phyloP scores from a whole-genome alignment of 164 flowering plant genomes.

The Macadamia tetraphylla region DNA sequence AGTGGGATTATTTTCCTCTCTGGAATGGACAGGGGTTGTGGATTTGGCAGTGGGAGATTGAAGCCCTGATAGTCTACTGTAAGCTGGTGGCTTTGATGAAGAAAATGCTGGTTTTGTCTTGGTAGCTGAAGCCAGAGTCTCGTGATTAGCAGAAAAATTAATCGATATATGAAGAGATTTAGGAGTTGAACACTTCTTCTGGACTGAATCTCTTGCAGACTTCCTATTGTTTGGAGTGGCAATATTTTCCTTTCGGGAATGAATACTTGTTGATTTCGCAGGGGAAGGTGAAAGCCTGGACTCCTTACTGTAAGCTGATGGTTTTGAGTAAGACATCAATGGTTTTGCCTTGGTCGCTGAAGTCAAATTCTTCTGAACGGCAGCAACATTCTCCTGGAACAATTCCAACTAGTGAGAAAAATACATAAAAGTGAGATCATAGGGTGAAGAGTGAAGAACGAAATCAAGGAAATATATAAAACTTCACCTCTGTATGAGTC shows the following conservation, averaged over 20 bases:
- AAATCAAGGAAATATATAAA: too few relatives aligned
- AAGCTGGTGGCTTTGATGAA: constrained; percentile 20
- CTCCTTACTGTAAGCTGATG: constrained; percentile 12
- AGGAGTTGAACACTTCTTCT: constrained; percentile 12
- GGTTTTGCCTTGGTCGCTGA: constrained; percentile 18
- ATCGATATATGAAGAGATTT: constrained; percentile 14
- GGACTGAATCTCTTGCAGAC: constrained; percentile 5
- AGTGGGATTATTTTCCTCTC: constrained; percentile 23
- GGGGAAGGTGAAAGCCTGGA: constrained; percentile 21
- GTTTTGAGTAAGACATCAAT: constrained; percentile 7
- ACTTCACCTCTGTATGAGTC: constrained; percentile 21
- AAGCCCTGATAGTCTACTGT: constrained; percentile 25
- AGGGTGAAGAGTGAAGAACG: not conserved
- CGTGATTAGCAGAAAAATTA: constrained; percentile 16
- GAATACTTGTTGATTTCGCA: constrained; percentile 13
- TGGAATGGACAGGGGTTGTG: constrained; percentile 17
- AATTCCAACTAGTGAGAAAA: constrained; percentile 2
- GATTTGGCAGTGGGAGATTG: constrained; percentile 25
- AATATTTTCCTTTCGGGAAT: constrained; percentile 14
- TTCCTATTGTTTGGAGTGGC: constrained; percentile 16
- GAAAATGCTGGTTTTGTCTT: constrained; percentile 23
- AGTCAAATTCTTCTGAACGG: constrained; percentile 6
- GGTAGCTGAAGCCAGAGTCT: constrained; percentile 15
- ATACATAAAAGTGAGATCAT: not conserved
- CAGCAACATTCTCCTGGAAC: constrained; percentile 28